Conservation (phyloP, 2,329 filamentous ascomycete genomes). For the Venturiaceae sp. region DNA sequence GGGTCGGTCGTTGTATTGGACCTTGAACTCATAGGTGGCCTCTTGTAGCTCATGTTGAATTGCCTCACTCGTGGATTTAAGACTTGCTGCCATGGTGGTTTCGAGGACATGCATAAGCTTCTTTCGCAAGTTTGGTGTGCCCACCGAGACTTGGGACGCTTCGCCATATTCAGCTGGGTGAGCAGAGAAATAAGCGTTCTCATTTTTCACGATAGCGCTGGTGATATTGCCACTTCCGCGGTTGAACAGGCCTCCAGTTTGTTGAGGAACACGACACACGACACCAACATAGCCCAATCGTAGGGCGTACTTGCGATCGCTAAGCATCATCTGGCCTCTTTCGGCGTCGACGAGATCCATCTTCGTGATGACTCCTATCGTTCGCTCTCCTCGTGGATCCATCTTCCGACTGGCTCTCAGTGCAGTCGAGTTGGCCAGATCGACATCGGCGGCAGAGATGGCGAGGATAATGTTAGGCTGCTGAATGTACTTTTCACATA, state of each 20-base stretch:
- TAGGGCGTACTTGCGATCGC: constrained; percentile 86
- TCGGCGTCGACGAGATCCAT: constrained; percentile 91
- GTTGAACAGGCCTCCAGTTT: constrained; percentile 63
- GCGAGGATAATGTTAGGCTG: constrained; percentile 92
- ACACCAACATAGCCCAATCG: constrained; percentile 95
- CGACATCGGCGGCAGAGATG: constrained; percentile 94
- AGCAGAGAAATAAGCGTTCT: constrained; percentile 74
- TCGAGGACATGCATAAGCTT: constrained; percentile 97
- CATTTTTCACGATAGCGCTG: constrained; percentile 75
- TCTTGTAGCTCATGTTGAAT: constrained; percentile 94
- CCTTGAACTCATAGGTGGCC: constrained; percentile 97
- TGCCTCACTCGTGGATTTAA: constrained; percentile 81
- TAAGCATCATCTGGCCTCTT: constrained; percentile 68
- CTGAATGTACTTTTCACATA: constrained; percentile 98
- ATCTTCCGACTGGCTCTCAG: constrained; percentile 82
- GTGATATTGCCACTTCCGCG: constrained; percentile 72
- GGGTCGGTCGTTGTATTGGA: constrained; percentile 95
- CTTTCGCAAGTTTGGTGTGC: constrained; percentile 78
- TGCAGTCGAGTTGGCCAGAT: constrained; percentile 92
- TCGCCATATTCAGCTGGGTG: constrained; percentile 74
- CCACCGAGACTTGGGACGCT: constrained; percentile 63
- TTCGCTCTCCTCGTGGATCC: constrained; percentile 87
- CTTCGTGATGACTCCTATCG: constrained; percentile 97
- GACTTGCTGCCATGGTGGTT: constrained; percentile 89
- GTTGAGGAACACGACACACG: constrained; percentile 68